Conservation (phyloP, 2,329 filamentous ascomycete genomes). For the Aspergillus fijiensis region DNA sequence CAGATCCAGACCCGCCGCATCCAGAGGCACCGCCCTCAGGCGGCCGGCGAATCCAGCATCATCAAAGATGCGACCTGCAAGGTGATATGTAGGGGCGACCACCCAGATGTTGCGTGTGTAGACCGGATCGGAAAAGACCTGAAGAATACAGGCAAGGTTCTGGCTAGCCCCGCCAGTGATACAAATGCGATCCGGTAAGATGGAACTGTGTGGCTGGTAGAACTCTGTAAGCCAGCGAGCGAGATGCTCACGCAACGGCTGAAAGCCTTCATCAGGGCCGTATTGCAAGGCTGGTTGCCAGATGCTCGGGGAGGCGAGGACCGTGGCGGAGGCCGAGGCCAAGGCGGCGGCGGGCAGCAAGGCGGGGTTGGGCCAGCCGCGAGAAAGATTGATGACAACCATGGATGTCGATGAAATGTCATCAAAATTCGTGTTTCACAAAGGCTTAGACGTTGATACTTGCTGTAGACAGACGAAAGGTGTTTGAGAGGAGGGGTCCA, state of each 20-base stretch:
- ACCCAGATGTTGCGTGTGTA: conserved; percentile 77
- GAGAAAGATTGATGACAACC: conserved; percentile 40
- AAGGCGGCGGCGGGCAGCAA: conserved; percentile 68
- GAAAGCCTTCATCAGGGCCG: conserved; percentile 73
- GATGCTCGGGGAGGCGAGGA: conserved; percentile 60
- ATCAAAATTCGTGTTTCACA: too few species aligned
- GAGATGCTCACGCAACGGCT: conserved; percentile 66
- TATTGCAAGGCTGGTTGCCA: conserved; percentile 70
- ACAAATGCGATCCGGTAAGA: conserved; percentile 63
- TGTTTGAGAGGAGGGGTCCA: neutral
- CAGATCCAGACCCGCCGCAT: conserved; percentile 73
- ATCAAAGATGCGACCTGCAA: conserved; percentile 82
- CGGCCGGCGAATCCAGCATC: conserved; percentile 72
- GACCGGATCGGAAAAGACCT: conserved; percentile 75
- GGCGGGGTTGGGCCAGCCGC: conserved; percentile 51
- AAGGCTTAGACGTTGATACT: too few species aligned
- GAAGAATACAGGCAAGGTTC: conserved; percentile 72
- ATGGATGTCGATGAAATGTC: conserved; percentile 4
- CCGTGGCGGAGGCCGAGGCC: conserved; percentile 58
- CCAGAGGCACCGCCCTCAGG: conserved; percentile 70
- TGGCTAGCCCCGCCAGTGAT: conserved; percentile 85
- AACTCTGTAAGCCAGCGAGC: conserved; percentile 68
- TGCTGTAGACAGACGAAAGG: too few species aligned
- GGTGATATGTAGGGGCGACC: conserved; percentile 77
- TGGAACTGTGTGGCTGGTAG: conserved; percentile 51